Percentiles rank a stretch among this genome's conserved stretches.
Conservation (phyloP, 2,329 filamentous ascomycete species). For the Venturia oleaginea region DNA sequence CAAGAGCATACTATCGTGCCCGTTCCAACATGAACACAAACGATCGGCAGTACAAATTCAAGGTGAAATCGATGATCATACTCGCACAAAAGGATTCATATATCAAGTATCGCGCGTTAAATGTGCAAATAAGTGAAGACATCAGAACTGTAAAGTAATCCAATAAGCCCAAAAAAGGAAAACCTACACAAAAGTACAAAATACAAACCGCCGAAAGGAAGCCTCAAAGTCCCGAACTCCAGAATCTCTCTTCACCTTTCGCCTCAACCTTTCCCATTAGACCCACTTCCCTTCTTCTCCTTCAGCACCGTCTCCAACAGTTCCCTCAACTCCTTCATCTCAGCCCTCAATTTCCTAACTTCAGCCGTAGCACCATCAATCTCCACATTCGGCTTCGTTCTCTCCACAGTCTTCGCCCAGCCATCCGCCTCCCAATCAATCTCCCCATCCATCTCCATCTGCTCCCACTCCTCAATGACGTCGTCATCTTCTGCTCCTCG, state of each 20-base stretch:
- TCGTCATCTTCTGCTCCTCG: constrained; percentile 87
- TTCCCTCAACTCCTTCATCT: constrained; percentile 37
- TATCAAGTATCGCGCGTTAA: neutral
- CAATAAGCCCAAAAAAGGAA: neutral
- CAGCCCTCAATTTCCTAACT: constrained; percentile 33
- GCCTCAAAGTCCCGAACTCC: neutral
- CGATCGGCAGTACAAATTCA: too few species aligned
- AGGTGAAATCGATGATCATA: too few species aligned
- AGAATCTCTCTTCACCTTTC: too few species aligned
- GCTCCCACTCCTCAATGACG: constrained; percentile 85
- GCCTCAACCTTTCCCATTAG: neutral
- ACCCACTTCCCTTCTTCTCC: neutral
- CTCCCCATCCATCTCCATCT: constrained; percentile 61
- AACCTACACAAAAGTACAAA: neutral
- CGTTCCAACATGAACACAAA: too few species aligned
- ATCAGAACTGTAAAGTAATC: neutral
- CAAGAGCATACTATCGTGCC: neutral
- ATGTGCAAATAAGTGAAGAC: neutral
- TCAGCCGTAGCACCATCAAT: constrained; percentile 69
- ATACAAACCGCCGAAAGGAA: neutral
- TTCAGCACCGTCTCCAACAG: constrained; percentile 11
- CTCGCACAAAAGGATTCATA: neutral
- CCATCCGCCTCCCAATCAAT: constrained; percentile 79
- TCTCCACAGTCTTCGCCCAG: constrained; percentile 72
- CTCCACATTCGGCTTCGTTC: constrained; percentile 73